phyloP scores from a whole-genome alignment of 2,329 filamentous ascomycete genomes.

The Diaporthe humulicola region DNA sequence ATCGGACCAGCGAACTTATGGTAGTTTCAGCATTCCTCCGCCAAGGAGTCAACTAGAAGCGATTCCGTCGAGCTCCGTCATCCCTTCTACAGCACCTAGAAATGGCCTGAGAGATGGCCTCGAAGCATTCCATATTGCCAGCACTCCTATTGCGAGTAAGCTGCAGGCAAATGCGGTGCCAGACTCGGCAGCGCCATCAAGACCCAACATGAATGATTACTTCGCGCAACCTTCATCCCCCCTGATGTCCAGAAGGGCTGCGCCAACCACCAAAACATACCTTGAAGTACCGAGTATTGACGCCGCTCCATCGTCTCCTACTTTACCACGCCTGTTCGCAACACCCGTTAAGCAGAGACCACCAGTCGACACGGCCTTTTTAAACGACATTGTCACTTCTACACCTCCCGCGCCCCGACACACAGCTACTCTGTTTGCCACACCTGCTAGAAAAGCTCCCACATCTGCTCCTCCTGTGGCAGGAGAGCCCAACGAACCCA shows the following conservation, averaged over 20 bases:
- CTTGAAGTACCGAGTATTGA: slow-evolving; percentile 24
- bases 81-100: slow-evolving; percentile 45
- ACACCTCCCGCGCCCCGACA: slow-evolving; percentile 36
- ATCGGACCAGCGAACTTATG: slow-evolving; percentile 45
- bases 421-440: slow-evolving; percentile 27
- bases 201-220: slow-evolving; percentile 16
- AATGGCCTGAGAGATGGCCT: slow-evolving; percentile 32
- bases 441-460: slow-evolving; percentile 31
- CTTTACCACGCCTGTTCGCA: slow-evolving; percentile 36
- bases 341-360: slow-evolving; percentile 39
- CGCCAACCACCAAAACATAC: background rate
- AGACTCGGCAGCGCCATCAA: slow-evolving; percentile 30
- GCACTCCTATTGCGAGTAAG: slow-evolving; percentile 41
- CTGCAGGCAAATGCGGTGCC: slow-evolving; percentile 46
- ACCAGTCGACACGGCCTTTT: background rate
- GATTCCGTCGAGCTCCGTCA: slow-evolving; percentile 44
- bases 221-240: slow-evolving; percentile 42
- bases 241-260: slow-evolving; percentile 37
- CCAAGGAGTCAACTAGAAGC: slow-evolving; percentile 26
- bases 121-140: slow-evolving; percentile 40
- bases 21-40: slow-evolving; percentile 42
- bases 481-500: background rate
- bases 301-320: slow-evolving; percentile 34
- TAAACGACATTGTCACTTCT: slow-evolving; percentile 31
- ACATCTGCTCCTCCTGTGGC: slow-evolving; percentile 12